phyloP scores from a whole-genome alignment of 2,329 filamentous ascomycete genomes.

The Pseudocercospora fuligena region DNA sequence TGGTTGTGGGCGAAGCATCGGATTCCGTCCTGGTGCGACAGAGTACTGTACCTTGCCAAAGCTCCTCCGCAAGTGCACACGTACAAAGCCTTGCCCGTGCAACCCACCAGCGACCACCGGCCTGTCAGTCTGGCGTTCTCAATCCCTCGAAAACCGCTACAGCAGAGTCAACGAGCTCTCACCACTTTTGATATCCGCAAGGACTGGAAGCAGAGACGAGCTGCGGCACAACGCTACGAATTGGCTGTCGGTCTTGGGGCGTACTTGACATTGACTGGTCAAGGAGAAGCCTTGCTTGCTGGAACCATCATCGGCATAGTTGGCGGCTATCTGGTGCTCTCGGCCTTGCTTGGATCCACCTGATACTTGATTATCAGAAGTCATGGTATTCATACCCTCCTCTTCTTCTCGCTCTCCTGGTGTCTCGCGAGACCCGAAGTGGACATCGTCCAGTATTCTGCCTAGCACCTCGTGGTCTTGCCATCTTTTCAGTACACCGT shows the following conservation, averaged over 20 bases:
- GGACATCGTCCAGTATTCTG: too few species aligned
- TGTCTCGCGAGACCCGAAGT: background rate
- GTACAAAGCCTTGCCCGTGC: slow-evolving; percentile 77
- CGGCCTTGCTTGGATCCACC: slow-evolving; percentile 17
- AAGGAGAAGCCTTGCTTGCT: slow-evolving; percentile 48
- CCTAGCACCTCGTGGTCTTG: too few species aligned
- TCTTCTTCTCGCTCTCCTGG: background rate
- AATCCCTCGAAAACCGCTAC: slow-evolving; percentile 58
- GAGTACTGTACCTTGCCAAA: slow-evolving; percentile 72
- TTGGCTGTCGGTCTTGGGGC: slow-evolving; percentile 62
- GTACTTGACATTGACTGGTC: slow-evolving; percentile 57
- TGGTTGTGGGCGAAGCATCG: slow-evolving; percentile 74
- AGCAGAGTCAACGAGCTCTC: slow-evolving; percentile 23
- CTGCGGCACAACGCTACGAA: slow-evolving; percentile 62
- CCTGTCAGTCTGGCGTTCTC: slow-evolving; percentile 74
- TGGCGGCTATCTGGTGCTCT: slow-evolving; percentile 36
- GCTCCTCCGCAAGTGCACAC: slow-evolving; percentile 52
- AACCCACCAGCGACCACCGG: slow-evolving; percentile 85
- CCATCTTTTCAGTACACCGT: too few species aligned
- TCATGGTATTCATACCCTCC: background rate
- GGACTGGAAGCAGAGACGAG: slow-evolving; percentile 60
- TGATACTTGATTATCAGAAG: background rate
- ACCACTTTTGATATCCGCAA: slow-evolving; percentile 38
- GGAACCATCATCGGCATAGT: slow-evolving; percentile 39
- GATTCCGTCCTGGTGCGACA: slow-evolving; percentile 92